Conservation (phyloP, 768 basidiomycete species). For the Russula dissimulans region DNA sequence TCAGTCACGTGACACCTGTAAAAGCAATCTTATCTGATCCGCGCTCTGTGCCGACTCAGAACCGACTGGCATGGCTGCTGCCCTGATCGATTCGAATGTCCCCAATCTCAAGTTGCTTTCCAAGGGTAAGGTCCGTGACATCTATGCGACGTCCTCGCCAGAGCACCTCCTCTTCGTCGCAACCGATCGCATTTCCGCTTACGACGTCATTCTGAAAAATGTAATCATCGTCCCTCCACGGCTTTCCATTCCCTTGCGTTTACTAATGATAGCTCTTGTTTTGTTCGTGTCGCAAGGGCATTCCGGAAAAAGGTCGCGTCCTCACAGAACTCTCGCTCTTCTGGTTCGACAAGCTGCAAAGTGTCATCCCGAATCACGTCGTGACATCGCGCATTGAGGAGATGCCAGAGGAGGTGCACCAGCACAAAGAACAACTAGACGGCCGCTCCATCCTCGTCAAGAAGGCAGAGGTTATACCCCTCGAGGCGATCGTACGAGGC, state of each 20-base stretch:
- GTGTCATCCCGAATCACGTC: conserved; percentile 86
- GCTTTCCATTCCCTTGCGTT: background rate
- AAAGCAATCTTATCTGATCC: no score
- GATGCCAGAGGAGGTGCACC: conserved; percentile 73
- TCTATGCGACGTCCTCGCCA: conserved; percentile 68
- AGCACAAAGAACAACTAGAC: conserved; percentile 68
- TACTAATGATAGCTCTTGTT: background rate
- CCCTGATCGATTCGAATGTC: conserved; percentile 48
- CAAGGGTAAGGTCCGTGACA: conserved; percentile 92
- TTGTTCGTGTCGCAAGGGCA: conserved; percentile 47
- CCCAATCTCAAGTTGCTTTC: conserved; percentile 63
- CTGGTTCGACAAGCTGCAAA: conserved; percentile 81
- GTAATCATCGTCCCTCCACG: conserved; percentile 31
- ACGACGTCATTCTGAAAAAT: conserved; percentile 90
- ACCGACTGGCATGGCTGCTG: conserved; percentile 13
- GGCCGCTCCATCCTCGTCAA: conserved; percentile 87
- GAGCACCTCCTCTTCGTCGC: conserved; percentile 85
- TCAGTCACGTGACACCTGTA: no score
- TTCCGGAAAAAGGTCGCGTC: conserved; percentile 87
- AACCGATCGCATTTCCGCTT: conserved; percentile 92
- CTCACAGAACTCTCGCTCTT: conserved; percentile 87
- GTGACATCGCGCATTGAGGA: conserved; percentile 64
- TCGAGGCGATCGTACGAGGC: conserved; percentile 94
- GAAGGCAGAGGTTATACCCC: conserved; percentile 79
- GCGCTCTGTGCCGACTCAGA: background rate